phyloP scores from a whole-genome alignment of 208 protist species.

The Wallacemonas collosoma region DNA sequence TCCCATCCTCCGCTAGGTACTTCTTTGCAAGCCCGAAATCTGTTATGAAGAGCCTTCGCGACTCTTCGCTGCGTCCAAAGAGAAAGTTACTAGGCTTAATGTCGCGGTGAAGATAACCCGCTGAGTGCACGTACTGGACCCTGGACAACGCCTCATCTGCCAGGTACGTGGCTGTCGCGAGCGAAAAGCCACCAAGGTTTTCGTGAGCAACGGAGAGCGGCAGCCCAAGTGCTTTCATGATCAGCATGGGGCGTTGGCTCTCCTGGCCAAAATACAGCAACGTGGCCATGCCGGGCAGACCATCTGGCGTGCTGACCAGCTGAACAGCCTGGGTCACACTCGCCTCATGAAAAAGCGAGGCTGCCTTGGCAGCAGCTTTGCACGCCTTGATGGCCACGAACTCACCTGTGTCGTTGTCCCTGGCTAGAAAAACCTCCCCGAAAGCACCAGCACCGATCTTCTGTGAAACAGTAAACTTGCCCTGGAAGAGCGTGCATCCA shows the following conservation, averaged over 20 bases:
- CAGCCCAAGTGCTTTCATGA: slow-evolving; percentile 98
- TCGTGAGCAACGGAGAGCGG: slow-evolving; percentile 95
- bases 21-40: slow-evolving; percentile 95
- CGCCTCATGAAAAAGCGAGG: slow-evolving; percentile 98
- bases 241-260: slow-evolving; percentile 98
- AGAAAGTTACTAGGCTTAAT: slow-evolving; percentile 99
- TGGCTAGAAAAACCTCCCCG: slow-evolving; percentile 96
- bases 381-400: slow-evolving; percentile 80
- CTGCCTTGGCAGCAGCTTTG: slow-evolving; percentile 81
- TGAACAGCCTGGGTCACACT: slow-evolving; percentile 91
- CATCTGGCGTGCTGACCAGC: slow-evolving; percentile 47
- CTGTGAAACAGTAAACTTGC: slow-evolving; percentile 63
- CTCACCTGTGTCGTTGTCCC: slow-evolving; percentile 63
- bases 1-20: slow-evolving; percentile 60
- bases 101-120: slow-evolving; percentile 98
- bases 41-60: slow-evolving; percentile 88
- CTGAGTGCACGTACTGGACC: slow-evolving; percentile 98
- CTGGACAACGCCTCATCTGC: slow-evolving; percentile 97
- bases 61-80: slow-evolving; percentile 93
- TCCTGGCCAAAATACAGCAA: slow-evolving; percentile 97
- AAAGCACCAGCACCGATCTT: slow-evolving; percentile 97
- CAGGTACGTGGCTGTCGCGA: slow-evolving; percentile 99
- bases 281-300: slow-evolving; percentile 91
- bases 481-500: slow-evolving; percentile 52
- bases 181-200: slow-evolving; percentile 88